Percentiles rank a stretch among this genome's conserved stretches.
phyloP scores from a whole-genome alignment of 345 rosid species.

The Lumnitzera littorea region DNA sequence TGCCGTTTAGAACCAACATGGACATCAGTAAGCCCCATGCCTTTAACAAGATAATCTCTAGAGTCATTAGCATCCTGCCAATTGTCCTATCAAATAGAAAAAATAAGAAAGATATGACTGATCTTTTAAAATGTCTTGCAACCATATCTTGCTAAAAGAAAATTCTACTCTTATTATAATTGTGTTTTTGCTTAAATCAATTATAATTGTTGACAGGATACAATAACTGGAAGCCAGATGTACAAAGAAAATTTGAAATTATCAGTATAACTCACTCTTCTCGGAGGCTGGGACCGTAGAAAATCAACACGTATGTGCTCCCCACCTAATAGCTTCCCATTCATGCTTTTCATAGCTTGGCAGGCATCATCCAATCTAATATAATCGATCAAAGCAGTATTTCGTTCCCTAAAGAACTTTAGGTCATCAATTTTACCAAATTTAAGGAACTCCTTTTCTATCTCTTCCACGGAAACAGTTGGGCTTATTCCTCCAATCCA shows the following conservation, averaged over 20 bases:
- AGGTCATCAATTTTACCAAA: conserved; percentile 79
- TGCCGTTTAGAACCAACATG: conserved; percentile 37
- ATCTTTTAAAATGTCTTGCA: not conserved
- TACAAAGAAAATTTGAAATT: conserved; percentile 1
- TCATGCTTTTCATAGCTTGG: conserved; percentile 71
- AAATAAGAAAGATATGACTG: conserved; percentile 2
- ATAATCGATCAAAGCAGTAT: conserved; percentile 70
- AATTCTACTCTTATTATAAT: not conserved
- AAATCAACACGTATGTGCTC: conserved; percentile 87
- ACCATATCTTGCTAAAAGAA: not conserved
- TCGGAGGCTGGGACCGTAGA: conserved; percentile 59
- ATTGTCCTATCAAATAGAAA: conserved; percentile 44
- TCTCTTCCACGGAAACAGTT: conserved; percentile 45
- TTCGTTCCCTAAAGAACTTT: conserved; percentile 66
- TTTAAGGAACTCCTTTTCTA: conserved; percentile 66
- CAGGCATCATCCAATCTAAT: conserved; percentile 60
- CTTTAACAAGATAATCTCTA: conserved; percentile 45
- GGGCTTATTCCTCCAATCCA: conserved; percentile 94
- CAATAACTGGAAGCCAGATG: not conserved
- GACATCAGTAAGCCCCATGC: conserved; percentile 22
- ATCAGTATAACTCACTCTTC: conserved; percentile 53
- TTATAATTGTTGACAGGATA: not conserved
- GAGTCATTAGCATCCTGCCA: conserved; percentile 42
- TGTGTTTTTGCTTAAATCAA: too few relatives aligned
- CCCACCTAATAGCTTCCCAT: conserved; percentile 69